Percentiles rank a stretch among this genome's conserved stretches.
These are phyloP conservation scores for Albophoma yamanashiensis DNA, from an alignment of 2,329 filamentous ascomycete species.

Conservation along the genomic window DNA sequence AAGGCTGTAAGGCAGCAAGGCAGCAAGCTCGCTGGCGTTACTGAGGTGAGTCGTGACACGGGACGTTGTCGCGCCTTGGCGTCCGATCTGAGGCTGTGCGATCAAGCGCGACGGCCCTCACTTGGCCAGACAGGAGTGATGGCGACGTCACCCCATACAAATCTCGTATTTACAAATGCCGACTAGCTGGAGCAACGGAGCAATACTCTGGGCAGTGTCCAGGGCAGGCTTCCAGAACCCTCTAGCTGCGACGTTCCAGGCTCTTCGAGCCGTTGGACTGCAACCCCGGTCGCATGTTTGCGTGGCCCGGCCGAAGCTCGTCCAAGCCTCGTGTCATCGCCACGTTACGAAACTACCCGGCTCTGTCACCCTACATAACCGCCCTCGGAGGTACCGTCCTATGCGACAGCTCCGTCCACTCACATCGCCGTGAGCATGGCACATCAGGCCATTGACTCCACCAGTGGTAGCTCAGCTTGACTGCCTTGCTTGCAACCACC, in stretches of 20 bases:
- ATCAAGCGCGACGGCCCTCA: too few relatives aligned
- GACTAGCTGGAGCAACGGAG: background rate
- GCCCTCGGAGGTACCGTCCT: background rate
- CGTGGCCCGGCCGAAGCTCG: background rate
- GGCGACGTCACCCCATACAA: background rate
- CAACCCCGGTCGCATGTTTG: background rate
- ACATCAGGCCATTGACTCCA: conserved; percentile 5
- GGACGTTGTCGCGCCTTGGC: background rate
- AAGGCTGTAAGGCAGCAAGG: too few relatives aligned
- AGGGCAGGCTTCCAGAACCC: background rate
- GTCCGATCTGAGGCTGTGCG: background rate
- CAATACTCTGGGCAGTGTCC: too few relatives aligned
- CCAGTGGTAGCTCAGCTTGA: background rate
- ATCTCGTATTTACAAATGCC: background rate
- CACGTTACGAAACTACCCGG: background rate
- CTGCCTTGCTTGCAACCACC: background rate
- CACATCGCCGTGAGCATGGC: background rate
- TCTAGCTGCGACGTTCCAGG: background rate
- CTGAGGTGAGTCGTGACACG: background rate
- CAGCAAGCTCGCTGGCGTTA: too few relatives aligned
- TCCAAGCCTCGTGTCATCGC: background rate
- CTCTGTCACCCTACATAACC: rapidly evolving
- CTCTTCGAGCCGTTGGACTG: background rate
- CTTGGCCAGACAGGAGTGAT: too few relatives aligned
- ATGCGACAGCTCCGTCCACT: background rate